Base-by-base conservation (phyloP, 768 basidiomycete genomes). In the Brasilioporus rufonigricans region DNA sequence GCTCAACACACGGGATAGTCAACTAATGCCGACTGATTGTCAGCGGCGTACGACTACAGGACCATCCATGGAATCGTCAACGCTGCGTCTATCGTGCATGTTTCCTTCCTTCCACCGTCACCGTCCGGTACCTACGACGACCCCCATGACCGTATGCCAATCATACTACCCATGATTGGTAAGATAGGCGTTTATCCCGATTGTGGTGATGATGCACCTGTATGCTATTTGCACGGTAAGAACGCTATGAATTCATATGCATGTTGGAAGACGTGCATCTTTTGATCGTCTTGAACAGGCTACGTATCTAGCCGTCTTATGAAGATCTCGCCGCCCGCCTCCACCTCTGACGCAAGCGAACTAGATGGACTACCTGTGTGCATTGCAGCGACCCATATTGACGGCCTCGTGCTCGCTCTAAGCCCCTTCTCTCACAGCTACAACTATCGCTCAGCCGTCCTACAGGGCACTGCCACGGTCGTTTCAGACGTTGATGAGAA, bases 151-250 rank as follows among this genome's bases (percentile, higher is more conserved):
- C 55, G 57, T 16, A 50, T 52, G 16, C 65, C 65, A 29, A 46
- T 55, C 39, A 66, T 67, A 53, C 32, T 67, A 19, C 65, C 65
- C 18, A 67, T 66, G 65, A 65, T 66, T 10, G 65, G 65, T 4
- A 61, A 67, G 48, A 44, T 67, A 1, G 65, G 55, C 1, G 36
- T 59, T n/a, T 67, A 66, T 40, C 56, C 60, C 4, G 26, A 46
- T 23, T 39, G 24, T 5, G 19, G 13, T 2, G 57, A 65, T 13
- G 49, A 52, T 5, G 32, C 19, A 12, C 57, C 62, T 18, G 41
- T 5, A 12, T 66, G 65, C 8, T 66, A 67, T 50, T 56, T 67
- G 2, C 65, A 66, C 9, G 65, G 65, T 65, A 16, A 50, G 64
- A 24, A 23, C 24, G 19, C 16, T 21, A 2, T 5, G 0, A 29